Evolutionary conservation across 805 yeast species (phyloP).

Genomic region (Suhomyces emberorum): DNA sequence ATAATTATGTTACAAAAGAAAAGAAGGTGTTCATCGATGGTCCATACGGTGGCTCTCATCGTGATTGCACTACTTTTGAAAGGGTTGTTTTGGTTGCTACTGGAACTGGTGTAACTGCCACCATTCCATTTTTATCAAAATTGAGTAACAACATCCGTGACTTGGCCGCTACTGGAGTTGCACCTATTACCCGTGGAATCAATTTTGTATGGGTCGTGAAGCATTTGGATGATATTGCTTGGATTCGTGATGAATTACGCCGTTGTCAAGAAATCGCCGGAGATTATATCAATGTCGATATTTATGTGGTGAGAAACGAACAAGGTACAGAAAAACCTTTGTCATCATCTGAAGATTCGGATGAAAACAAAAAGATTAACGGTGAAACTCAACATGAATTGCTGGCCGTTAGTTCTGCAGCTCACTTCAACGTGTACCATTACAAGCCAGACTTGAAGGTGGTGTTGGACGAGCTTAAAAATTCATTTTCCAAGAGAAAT

Average conservation of each 20-base stretch:
- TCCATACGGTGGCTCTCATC: conserved; percentile 52
- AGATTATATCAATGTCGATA: conserved; percentile 22
- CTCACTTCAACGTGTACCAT: conserved; percentile 14
- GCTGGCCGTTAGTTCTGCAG: neutral
- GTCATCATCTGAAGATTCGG: neutral
- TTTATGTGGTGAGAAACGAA: conserved; percentile 18
- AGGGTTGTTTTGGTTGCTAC: conserved; percentile 40
- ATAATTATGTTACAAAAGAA: conserved; percentile 21
- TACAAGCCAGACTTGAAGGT: conserved; percentile 19
- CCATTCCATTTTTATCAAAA: conserved; percentile 41
- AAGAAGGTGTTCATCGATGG: conserved; percentile 48
- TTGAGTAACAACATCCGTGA: conserved; percentile 16
- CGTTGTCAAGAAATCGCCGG: conserved; percentile 25
- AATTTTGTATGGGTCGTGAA: conserved; percentile 47
- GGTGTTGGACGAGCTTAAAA: conserved; percentile 14
- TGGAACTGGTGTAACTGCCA: conserved; percentile 54
- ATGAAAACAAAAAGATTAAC: neutral
- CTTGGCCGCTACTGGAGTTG: conserved; percentile 6
- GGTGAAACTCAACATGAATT: conserved; percentile 1
- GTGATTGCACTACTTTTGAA: conserved; percentile 46
- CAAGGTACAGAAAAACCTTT: neutral
- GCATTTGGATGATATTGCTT: conserved; percentile 27
- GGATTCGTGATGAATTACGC: conserved; percentile 39
- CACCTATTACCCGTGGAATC: conserved; percentile 23
- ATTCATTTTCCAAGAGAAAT: conserved; percentile 27